Percentiles rank a stretch among this genome's conserved stretches.
Conservation (phyloP, 805 yeast species). For the Candida mattraensis region DNA sequence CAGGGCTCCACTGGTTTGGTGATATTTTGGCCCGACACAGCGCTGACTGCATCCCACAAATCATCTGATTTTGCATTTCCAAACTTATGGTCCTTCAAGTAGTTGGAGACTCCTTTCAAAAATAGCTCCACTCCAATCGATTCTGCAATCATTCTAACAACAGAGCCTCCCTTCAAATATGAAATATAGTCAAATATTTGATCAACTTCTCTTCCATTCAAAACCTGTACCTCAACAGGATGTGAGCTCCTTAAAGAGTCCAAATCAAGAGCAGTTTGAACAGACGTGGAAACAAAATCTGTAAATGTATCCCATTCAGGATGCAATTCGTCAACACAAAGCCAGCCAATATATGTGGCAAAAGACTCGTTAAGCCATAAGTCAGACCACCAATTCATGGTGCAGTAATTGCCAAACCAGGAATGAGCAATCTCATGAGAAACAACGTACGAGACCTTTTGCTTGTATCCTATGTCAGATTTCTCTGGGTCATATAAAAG, state of each 20-base stretch:
- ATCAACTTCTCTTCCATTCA: conserved; percentile 74
- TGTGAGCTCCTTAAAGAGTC: conserved; percentile 67
- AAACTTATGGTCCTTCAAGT: conserved; percentile 61
- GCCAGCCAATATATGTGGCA: conserved; percentile 83
- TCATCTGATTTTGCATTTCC: conserved; percentile 75
- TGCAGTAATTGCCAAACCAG: conserved; percentile 88
- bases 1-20: conserved; percentile 62
- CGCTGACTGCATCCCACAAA: conserved; percentile 66
- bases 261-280: conserved; percentile 51
- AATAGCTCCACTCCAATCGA: conserved; percentile 68
- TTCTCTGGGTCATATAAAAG: conserved; percentile 47
- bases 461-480: conserved; percentile 53
- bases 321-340: conserved; percentile 63
- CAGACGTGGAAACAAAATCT: conserved; percentile 49
- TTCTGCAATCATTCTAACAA: conserved; percentile 73
- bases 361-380: conserved; percentile 89
- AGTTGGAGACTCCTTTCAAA: conserved; percentile 69
- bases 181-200: conserved; percentile 83
- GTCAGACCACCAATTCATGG: conserved; percentile 95
- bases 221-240: conserved; percentile 81
- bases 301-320: conserved; percentile 83
- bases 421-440: conserved; percentile 89
- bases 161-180: conserved; percentile 77
- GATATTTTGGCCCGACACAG: conserved; percentile 62
- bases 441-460: conserved; percentile 78